Percentiles rank a stretch among this genome's conserved stretches.
These are phyloP conservation scores for Aspergillus felis DNA, from an alignment of 2,329 filamentous ascomycete species.

Conservation along the genomic window DNA sequence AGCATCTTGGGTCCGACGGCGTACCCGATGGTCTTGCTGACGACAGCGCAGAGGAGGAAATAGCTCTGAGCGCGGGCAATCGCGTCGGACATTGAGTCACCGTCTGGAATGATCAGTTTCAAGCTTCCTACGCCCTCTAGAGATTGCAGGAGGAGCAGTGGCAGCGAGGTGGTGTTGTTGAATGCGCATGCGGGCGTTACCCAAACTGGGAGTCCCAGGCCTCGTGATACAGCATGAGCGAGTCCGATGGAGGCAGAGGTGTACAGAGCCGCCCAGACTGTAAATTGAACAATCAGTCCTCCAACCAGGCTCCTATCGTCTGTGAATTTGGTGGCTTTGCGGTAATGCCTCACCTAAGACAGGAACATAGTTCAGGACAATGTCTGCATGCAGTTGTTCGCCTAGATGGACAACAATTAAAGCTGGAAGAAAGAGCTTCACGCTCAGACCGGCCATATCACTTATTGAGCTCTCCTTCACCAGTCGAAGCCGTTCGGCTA, in stretches of 20 bases:
- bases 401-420: conserved; percentile 53
- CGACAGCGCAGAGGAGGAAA: conserved; percentile 62
- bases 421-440: conserved; percentile 52
- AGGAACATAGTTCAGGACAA: conserved; percentile 46
- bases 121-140: conserved; percentile 56
- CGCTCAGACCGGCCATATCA: conserved; percentile 51
- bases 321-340: not conserved
- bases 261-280: conserved; percentile 51
- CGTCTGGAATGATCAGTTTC: conserved; percentile 42
- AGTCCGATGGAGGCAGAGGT: conserved; percentile 48
- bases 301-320: not conserved
- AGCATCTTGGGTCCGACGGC: conserved; percentile 59
- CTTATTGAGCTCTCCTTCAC: conserved; percentile 47
- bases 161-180: conserved; percentile 56
- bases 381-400: conserved; percentile 47
- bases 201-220: conserved; percentile 51
- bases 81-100: conserved; percentile 44
- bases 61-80: conserved; percentile 61
- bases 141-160: conserved; percentile 50
- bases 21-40: conserved; percentile 62
- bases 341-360: conserved; percentile 38
- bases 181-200: conserved; percentile 52
- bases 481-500: conserved; percentile 49
- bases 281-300: not conserved
- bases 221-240: conserved; percentile 41